Conservation (phyloP, 2,329 filamentous ascomycete species). For the Alternaria dauci region DNA sequence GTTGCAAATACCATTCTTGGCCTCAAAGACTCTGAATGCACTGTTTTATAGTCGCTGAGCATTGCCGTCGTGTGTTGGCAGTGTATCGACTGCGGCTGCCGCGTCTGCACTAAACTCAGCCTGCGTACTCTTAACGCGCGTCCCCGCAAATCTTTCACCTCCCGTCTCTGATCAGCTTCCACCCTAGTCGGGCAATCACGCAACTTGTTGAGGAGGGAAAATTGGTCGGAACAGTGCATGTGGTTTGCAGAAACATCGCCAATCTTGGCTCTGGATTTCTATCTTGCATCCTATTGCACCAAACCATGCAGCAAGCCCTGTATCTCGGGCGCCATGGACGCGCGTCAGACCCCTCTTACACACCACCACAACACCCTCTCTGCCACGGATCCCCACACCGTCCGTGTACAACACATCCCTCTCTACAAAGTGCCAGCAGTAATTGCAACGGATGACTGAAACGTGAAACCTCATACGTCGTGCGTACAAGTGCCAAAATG, state of each 20-base stretch:
- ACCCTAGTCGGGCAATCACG: conserved; percentile 3
- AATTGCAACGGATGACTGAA: conserved; percentile 17
- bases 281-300: conserved; percentile 18
- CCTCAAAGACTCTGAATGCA: not conserved
- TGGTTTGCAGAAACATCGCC: conserved; percentile 23
- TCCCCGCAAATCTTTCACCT: conserved; percentile 16
- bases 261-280: conserved; percentile 27
- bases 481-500: conserved; percentile 27
- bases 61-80: not conserved
- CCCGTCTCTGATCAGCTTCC: conserved; percentile 5
- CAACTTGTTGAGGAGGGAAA: not conserved
- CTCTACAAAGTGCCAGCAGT: conserved; percentile 18
- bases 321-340: conserved; percentile 23
- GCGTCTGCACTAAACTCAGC: not conserved
- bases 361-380: conserved; percentile 5
- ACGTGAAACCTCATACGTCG: conserved; percentile 28
- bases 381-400: conserved; percentile 25
- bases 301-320: conserved; percentile 14
- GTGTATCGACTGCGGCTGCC: not conserved
- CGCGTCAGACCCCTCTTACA: conserved; percentile 33
- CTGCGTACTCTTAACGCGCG: conserved; percentile 20
- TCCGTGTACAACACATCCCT: conserved; percentile 27
- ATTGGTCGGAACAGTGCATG: not conserved
- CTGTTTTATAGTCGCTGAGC: not conserved
- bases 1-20: not conserved